Evolutionary conservation across 2,329 filamentous ascomycete species (phyloP).

Genomic region (Colletotrichum shisoi): DNA sequence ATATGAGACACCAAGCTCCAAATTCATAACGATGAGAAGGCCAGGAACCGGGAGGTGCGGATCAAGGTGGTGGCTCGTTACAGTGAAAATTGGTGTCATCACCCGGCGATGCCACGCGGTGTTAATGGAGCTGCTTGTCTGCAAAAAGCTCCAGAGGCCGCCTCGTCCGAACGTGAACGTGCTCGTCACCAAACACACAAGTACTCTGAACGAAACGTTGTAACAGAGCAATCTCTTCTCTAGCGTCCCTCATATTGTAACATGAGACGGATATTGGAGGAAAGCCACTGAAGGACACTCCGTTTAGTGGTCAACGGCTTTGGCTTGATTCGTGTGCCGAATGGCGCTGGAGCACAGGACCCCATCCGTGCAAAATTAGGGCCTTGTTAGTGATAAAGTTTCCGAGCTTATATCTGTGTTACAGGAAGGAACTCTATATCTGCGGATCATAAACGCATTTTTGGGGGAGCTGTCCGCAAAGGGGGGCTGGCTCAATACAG

Average conservation of each 20-base stretch:
- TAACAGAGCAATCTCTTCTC: not conserved
- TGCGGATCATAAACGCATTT: not conserved
- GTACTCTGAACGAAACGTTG: not conserved
- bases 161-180: too few relatives aligned
- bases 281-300: not conserved
- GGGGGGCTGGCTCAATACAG: not conserved
- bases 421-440: constrained; percentile 30
- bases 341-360: not conserved
- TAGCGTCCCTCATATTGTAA: not conserved
- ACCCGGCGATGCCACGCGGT: not conserved
- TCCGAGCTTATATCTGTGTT: constrained; percentile 20
- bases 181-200: not conserved
- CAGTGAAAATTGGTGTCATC: not conserved
- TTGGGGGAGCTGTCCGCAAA: not conserved
- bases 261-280: constrained; percentile 9
- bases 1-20: too few relatives aligned
- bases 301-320: not conserved
- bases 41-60: not conserved
- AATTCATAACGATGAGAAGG: too few relatives aligned
- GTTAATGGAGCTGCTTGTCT: too few relatives aligned
- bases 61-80: too few relatives aligned
- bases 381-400: constrained; percentile 10
- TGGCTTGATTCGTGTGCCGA: constrained; percentile 5
- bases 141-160: not conserved
- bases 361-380: constrained; percentile 12